Percentiles rank a stretch among this genome's conserved stretches.
phyloP scores from a whole-genome alignment of 768 basidiomycete genomes.

The Royoungia palumana region DNA sequence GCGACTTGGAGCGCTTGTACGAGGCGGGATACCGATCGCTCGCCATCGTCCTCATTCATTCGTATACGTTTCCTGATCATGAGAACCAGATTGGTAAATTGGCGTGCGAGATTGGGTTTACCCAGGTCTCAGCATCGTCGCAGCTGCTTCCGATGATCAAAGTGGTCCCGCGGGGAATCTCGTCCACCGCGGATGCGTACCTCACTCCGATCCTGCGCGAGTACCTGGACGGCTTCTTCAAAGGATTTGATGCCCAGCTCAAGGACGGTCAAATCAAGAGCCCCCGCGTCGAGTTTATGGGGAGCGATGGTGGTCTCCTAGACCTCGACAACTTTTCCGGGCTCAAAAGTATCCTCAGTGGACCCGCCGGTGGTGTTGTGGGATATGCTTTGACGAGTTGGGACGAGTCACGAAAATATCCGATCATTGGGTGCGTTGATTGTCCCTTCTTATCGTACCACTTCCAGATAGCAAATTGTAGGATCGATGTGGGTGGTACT shows the following conservation, averaged over 20 bases:
- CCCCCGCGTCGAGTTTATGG: slow-evolving; percentile 92
- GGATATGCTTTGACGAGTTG: slow-evolving; percentile 90
- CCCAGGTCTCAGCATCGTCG: slow-evolving; percentile 84
- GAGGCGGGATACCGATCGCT: slow-evolving; percentile 82
- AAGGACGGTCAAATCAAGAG: slow-evolving; percentile 54
- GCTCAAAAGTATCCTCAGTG: slow-evolving; percentile 88
- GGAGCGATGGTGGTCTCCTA: slow-evolving; percentile 83
- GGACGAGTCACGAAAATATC: slow-evolving; percentile 65
- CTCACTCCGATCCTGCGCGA: slow-evolving; percentile 82
- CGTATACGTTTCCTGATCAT: slow-evolving; percentile 88
- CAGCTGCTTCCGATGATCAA: slow-evolving; percentile 93
- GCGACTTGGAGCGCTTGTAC: slow-evolving; percentile 68
- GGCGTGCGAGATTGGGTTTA: slow-evolving; percentile 81
- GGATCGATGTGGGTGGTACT: slow-evolving; percentile 91
- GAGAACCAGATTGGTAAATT: slow-evolving; percentile 69
- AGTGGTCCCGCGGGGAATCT: slow-evolving; percentile 89
- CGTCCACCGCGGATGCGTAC: slow-evolving; percentile 93
- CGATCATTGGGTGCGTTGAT: slow-evolving; percentile 75
- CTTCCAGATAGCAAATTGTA: too few species aligned
- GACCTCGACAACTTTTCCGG: slow-evolving; percentile 86
- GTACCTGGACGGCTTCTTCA: slow-evolving; percentile 90
- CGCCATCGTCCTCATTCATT: slow-evolving; percentile 88
- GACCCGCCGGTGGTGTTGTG: slow-evolving; percentile 94
- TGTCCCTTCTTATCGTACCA: too few species aligned
- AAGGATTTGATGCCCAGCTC: slow-evolving; percentile 77